These are phyloP conservation scores for Kwoniella dejecticola DNA, from an alignment of 768 basidiomycete genomes.

Conservation along the genomic window DNA sequence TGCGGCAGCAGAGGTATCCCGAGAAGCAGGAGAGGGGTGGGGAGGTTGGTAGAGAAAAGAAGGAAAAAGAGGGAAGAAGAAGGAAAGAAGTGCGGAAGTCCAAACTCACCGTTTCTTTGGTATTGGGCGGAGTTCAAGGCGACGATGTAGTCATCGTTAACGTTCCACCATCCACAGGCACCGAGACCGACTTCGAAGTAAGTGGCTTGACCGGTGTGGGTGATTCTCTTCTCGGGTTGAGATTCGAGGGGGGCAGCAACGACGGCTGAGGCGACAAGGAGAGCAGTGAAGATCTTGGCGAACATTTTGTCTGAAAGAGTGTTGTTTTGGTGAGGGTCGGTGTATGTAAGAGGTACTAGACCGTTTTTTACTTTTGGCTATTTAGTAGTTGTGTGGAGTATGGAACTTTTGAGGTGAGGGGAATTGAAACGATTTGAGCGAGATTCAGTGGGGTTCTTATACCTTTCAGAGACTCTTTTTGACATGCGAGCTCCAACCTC, in stretches of 20 bases:
- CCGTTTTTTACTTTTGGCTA: neutral
- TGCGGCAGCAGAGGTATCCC: no score
- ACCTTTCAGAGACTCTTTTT: slow-evolving; percentile 1
- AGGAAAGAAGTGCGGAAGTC: neutral
- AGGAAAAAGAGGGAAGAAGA: neutral
- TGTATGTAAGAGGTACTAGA: slow-evolving; percentile 5
- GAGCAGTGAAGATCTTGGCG: slow-evolving; percentile 35
- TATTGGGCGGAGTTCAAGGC: slow-evolving; percentile 44
- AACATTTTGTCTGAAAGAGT: slow-evolving; percentile 36
- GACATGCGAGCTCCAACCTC: neutral
- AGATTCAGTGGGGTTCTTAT: slow-evolving; percentile 4
- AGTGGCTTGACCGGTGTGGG: slow-evolving; percentile 41
- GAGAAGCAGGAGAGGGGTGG: neutral
- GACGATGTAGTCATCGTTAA: slow-evolving; percentile 40
- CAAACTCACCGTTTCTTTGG: slow-evolving; percentile 17
- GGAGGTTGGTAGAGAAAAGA: neutral
- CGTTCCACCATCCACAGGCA: slow-evolving; percentile 39
- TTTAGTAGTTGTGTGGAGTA: slow-evolving; percentile 2
- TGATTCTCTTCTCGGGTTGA: slow-evolving; percentile 34
- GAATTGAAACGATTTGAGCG: neutral
- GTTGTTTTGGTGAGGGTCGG: slow-evolving; percentile 6
- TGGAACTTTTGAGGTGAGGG: slow-evolving; percentile 1
- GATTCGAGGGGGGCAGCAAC: slow-evolving; percentile 34
- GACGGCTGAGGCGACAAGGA: slow-evolving; percentile 32
- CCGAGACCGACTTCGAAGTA: slow-evolving; percentile 44